These are phyloP conservation scores for Mucor plumbeus DNA, from an alignment of 371 early-diverging fungal genomes.

Conservation along the genomic window DNA sequence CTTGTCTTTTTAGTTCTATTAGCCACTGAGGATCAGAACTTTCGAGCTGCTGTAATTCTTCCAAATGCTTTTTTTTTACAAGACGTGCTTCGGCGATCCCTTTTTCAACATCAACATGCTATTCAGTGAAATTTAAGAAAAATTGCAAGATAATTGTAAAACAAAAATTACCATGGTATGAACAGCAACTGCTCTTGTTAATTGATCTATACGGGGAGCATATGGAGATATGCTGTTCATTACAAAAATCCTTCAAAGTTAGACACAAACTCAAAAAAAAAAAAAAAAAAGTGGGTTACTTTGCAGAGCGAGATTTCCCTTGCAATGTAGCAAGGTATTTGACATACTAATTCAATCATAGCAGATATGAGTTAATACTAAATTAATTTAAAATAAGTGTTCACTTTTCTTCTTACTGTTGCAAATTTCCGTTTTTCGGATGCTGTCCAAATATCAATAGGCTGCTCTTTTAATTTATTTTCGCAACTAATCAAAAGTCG, in stretches of 20 bases:
- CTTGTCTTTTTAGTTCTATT: constrained; percentile 19
- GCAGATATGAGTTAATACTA: not conserved
- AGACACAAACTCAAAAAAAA: not conserved
- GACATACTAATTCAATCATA: constrained; percentile 20
- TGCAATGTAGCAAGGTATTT: constrained; percentile 17
- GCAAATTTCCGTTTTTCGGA: constrained; percentile 45
- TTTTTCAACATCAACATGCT: constrained; percentile 39
- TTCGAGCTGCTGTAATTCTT: constrained; percentile 31
- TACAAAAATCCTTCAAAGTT: not conserved
- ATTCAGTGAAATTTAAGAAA: not conserved
- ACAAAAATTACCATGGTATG: constrained; percentile 25
- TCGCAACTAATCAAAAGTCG: constrained; percentile 43
- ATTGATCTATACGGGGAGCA: constrained; percentile 14
- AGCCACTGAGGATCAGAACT: constrained; percentile 48
- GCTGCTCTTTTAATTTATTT: constrained; percentile 27
- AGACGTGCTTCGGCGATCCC: constrained; percentile 33
- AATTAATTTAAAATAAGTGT: not conserved
- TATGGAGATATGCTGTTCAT: constrained; percentile 7
- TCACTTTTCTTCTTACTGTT: constrained; percentile 27
- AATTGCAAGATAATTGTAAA: not conserved
- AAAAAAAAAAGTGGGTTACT: not conserved
- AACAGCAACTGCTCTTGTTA: constrained; percentile 13
- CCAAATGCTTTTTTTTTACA: constrained; percentile 38
- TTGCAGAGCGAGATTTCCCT: not conserved
- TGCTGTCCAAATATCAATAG: constrained; percentile 35